These are phyloP conservation scores for Aspergillus wentii DNA, from an alignment of 495 filamentous ascomycete species.

Conservation along the genomic window DNA sequence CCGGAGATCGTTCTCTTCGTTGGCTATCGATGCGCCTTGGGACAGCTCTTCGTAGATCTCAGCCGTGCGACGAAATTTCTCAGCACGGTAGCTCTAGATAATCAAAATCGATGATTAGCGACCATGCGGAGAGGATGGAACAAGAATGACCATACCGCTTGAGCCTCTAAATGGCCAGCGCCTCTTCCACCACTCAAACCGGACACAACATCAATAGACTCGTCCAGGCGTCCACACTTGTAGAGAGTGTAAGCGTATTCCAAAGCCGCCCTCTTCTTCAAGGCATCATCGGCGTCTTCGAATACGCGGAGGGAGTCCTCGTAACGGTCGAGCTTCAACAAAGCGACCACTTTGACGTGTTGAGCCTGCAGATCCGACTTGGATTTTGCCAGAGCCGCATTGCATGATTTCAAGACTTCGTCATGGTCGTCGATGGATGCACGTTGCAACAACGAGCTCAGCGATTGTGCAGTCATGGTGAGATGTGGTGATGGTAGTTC, in stretches of 20 bases:
- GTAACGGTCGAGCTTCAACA: constrained; percentile 90
- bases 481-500: too few relatives aligned
- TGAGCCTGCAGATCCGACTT: constrained; percentile 63
- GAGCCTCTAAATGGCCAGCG: constrained; percentile 78
- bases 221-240: constrained; percentile 69
- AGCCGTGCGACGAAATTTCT: constrained; percentile 71
- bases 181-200: constrained; percentile 51
- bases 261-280: constrained; percentile 62
- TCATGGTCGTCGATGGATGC: constrained; percentile 71
- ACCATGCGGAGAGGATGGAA: too few relatives aligned
- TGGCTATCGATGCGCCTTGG: constrained; percentile 40
- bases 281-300: constrained; percentile 60
- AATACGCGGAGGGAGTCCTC: constrained; percentile 80
- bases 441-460: constrained; percentile 51
- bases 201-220: constrained; percentile 59
- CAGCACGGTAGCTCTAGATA: constrained; percentile 68
- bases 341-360: constrained; percentile 74
- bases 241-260: constrained; percentile 93
- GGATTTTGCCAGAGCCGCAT: constrained; percentile 59
- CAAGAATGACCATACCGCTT: constrained; percentile 68
- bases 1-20: constrained; percentile 78
- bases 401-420: constrained; percentile 64
- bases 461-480: constrained; percentile 43
- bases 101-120: too few relatives aligned
- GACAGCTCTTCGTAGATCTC: constrained; percentile 63